phyloP scores from a whole-genome alignment of 768 basidiomycete species.

The Mycena maculata region DNA sequence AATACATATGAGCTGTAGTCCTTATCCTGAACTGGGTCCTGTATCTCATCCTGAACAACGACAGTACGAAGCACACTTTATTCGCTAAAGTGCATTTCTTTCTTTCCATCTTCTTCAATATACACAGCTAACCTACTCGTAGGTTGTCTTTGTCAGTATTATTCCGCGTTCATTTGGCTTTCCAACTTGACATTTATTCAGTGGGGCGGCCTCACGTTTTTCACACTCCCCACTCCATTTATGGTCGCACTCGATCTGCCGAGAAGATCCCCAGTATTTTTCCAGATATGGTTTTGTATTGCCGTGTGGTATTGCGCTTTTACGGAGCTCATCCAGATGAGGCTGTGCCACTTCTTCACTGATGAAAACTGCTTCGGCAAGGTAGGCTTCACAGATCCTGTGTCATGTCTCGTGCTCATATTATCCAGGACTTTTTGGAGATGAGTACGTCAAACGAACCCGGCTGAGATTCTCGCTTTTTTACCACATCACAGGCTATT shows the following conservation, averaged over 20 bases:
- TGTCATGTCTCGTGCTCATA: neutral
- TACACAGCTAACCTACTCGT: neutral
- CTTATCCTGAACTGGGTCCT: conserved; percentile 48
- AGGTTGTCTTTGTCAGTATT: conserved; percentile 29
- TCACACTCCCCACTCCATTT: conserved; percentile 36
- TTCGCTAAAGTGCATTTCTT: conserved; percentile 32
- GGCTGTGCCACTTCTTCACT: conserved; percentile 31
- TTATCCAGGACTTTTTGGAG: conserved; percentile 40
- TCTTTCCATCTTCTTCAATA: neutral
- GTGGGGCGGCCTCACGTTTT: conserved; percentile 31
- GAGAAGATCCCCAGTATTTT: conserved; percentile 35
- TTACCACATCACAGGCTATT: conserved; percentile 34
- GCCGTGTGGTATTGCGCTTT: conserved; percentile 39
- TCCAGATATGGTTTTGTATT: conserved; percentile 42
- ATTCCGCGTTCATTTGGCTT: neutral
- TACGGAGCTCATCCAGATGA: conserved; percentile 33
- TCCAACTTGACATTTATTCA: neutral
- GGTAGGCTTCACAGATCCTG: neutral
- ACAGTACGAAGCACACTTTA: conserved; percentile 27
- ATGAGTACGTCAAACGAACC: conserved; percentile 26
- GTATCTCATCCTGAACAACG: conserved; percentile 35
- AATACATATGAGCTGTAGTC: conserved; percentile 9
- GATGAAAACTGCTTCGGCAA: conserved; percentile 23
- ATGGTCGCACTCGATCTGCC: conserved; percentile 48
- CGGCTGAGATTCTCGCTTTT: neutral